These are phyloP conservation scores for Leccinum pachyderme DNA, from an alignment of 1,284 basidiomycete genomes.

Conservation along the genomic window DNA sequence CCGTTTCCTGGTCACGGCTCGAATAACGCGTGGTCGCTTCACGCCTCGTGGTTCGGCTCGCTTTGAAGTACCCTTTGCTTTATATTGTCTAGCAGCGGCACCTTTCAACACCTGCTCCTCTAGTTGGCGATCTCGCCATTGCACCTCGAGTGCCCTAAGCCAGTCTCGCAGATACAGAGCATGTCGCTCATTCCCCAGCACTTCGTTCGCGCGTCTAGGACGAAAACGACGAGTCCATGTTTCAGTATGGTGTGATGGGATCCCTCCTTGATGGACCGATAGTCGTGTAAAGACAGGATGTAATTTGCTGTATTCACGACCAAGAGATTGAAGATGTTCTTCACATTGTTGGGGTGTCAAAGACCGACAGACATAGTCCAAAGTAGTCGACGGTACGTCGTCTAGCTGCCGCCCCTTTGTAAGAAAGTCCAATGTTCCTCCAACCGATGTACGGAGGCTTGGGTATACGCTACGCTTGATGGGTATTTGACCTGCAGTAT, in stretches of 20 bases:
- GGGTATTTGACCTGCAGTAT: slow-evolving; percentile 11
- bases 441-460: slow-evolving; percentile 2
- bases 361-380: slow-evolving; percentile 1
- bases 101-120: slow-evolving; percentile 8
- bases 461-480: slow-evolving; percentile 9
- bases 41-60: slow-evolving; percentile 36
- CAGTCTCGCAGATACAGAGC: slow-evolving; percentile 81
- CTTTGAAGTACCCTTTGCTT: slow-evolving; percentile 22
- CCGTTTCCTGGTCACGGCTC: slow-evolving; percentile 45
- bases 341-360: slow-evolving; percentile 21
- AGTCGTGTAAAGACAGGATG: slow-evolving; percentile 59
- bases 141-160: slow-evolving; percentile 70
- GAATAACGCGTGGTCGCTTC: slow-evolving; percentile 52
- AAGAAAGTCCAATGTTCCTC: slow-evolving; percentile 21
- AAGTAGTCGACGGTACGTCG: not conserved
- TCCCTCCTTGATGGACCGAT: slow-evolving; percentile 25
- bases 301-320: slow-evolving; percentile 15
- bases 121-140: slow-evolving; percentile 37
- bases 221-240: slow-evolving; percentile 80
- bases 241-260: slow-evolving; percentile 30
- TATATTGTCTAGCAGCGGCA: slow-evolving; percentile 12
- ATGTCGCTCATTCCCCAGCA: slow-evolving; percentile 79
- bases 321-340: slow-evolving; percentile 14
- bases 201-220: slow-evolving; percentile 69
- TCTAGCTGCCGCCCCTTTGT: slow-evolving; percentile 4